These are phyloP conservation scores for Aphanomyces cochlioides DNA, from an alignment of 352 stramenopile species.

Conservation along the genomic window DNA sequence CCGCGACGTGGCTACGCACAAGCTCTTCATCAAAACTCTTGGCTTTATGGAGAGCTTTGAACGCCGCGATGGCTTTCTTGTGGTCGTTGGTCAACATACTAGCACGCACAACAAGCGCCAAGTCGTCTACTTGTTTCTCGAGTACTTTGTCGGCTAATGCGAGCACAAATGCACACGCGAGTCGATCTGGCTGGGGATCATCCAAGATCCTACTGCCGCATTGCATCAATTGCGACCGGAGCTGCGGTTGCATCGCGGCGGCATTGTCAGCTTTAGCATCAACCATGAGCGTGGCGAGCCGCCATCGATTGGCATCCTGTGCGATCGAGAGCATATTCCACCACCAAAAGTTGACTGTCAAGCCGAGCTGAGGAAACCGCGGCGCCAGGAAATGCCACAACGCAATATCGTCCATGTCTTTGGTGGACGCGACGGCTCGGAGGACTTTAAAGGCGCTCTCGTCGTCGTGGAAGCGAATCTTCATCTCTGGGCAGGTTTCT, in stretches of 20 bases:
- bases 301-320: slow-evolving; percentile 8
- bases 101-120: slow-evolving; percentile 12
- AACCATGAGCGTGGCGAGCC: slow-evolving; percentile 16
- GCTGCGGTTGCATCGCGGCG: neutral
- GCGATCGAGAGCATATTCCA: slow-evolving; percentile 15
- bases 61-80: slow-evolving; percentile 14
- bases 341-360: slow-evolving; percentile 20
- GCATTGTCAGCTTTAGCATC: neutral
- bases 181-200: neutral
- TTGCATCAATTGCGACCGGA: neutral
- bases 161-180: slow-evolving; percentile 10
- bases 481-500: neutral
- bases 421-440: neutral
- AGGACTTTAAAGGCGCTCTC: neutral
- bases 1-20: neutral
- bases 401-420: slow-evolving; percentile 7
- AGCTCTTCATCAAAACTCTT: neutral
- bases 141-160: neutral
- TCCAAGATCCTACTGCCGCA: neutral
- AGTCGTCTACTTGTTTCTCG: neutral
- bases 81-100: slow-evolving; percentile 18
- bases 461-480: slow-evolving; percentile 4
- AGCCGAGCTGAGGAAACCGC: neutral
- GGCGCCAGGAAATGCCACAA: slow-evolving; percentile 7
- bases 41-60: slow-evolving; percentile 1